Percentiles rank a stretch among this genome's conserved stretches.
Conservation (phyloP, 306 rosid species). For the Cucurbita pepo region DNA sequence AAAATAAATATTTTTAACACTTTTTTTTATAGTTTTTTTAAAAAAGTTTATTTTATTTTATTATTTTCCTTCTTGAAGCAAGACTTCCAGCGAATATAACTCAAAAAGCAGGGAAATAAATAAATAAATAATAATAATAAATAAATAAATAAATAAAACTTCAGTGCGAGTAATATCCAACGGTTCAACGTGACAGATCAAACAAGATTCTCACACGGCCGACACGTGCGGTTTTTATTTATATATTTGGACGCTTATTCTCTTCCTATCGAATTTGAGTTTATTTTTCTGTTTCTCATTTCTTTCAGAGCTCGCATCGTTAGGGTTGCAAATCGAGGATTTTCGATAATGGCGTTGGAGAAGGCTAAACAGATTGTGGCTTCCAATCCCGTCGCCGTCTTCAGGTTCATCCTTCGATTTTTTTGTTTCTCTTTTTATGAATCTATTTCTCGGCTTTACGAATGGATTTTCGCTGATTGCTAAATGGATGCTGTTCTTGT, state of each 20-base stretch:
- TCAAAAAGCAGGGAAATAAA: no score
- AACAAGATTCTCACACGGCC: not conserved
- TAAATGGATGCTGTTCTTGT: not conserved
- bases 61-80: no score
- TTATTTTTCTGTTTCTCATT: not conserved
- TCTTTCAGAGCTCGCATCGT: not conserved
- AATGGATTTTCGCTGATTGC: not conserved
- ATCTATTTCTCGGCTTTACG: not conserved
- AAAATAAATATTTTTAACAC: no score
- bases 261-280: not conserved
- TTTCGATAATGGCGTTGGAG: constrained; percentile 39
- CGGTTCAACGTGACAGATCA: not conserved
- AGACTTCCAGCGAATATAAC: no score
- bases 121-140: no score
- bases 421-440: not conserved
- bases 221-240: not conserved
- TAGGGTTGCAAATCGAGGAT: not conserved
- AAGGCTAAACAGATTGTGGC: constrained; percentile 76
- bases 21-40: no score
- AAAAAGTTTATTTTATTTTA: no score
- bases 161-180: no score
- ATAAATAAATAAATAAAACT: no score
- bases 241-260: not conserved
- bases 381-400: constrained; percentile 54
- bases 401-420: constrained; percentile 29